Base-by-base conservation (phyloP, 768 basidiomycete genomes). In the Phaeotremella fagi region DNA sequence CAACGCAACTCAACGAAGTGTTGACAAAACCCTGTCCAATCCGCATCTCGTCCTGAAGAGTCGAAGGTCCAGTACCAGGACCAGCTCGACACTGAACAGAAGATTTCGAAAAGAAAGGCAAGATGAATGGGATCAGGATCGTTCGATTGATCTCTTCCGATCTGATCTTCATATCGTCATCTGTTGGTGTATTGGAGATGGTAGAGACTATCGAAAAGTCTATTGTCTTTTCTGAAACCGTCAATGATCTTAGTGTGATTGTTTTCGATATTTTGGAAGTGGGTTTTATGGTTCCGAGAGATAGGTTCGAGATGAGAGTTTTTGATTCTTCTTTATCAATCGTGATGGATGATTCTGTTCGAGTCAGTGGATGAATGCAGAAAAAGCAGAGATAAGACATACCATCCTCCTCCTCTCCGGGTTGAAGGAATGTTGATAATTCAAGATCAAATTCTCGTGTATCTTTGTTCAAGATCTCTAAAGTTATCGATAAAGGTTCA, bases 171-270 rank as follows among this genome's bases (percentile, higher is more conserved):
- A 20, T 28, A 22, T 18, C 46, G 42, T 2, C 52, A 9, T 48
- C 24, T 16, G 24, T 77, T 7, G 6, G 38, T 70, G 18, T 63
- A 54, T 4, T 16, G 48, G 55, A 33, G 31, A 50, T 43, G 12
- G 53, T 78, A 7, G 88, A 85, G 51, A 84, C 85, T 29, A 92
- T 76, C 0, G 89, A 90, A 29, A 94, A 77, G 66, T 95, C 91
- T 49, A 95, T 72, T 38, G 83, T 79, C 38, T 90, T 81, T 48
- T 86, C 82, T 1, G 86, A 88, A 1, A 81, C 76, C 1, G 79
- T 85, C 0, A 79, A 77, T 60, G 80, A 83, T 35, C 78, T 73
- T 29, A 94, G 76, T 61, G 79, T 77, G 31, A 97, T 67, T 7
- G 82, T 84, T 70, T 86, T 88, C 44, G 78, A 59, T 2, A 77